Conservation (phyloP, 2,329 filamentous ascomycete species). For the Aspergillus tubingensis region DNA sequence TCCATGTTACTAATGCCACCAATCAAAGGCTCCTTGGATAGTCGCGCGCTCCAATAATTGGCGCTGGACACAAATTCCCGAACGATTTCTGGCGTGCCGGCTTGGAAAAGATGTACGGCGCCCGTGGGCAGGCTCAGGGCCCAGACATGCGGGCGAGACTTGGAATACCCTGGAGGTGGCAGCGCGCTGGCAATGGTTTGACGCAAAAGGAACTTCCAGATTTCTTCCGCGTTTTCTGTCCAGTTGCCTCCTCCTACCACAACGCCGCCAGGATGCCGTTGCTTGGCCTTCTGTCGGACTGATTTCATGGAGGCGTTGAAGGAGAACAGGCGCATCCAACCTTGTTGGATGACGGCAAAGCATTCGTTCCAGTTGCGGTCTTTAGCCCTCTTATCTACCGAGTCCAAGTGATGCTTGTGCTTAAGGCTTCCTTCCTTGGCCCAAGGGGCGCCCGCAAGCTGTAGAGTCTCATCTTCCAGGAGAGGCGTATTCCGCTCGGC, state of each 20-base stretch:
- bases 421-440: constrained; percentile 94
- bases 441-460: constrained; percentile 93
- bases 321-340: constrained; percentile 89
- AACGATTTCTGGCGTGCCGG: constrained; percentile 90
- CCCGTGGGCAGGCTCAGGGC: constrained; percentile 88
- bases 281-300: constrained; percentile 61
- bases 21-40: constrained; percentile 89
- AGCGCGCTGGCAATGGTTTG: constrained; percentile 90
- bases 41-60: constrained; percentile 95
- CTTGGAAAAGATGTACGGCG: constrained; percentile 97
- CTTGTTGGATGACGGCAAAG: constrained; percentile 94
- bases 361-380: constrained; percentile 93
- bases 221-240: constrained; percentile 91
- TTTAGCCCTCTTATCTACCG: constrained; percentile 86
- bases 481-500: constrained; percentile 64
- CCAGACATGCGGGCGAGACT: constrained; percentile 88
- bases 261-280: constrained; percentile 58
- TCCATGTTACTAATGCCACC: constrained; percentile 96
- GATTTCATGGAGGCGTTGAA: constrained; percentile 80
- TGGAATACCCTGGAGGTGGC: constrained; percentile 89
- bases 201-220: constrained; percentile 83
- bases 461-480: constrained; percentile 88
- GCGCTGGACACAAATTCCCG: constrained; percentile 91
- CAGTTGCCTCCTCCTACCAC: constrained; percentile 95
- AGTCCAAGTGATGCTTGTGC: constrained; percentile 94